These are phyloP conservation scores for Pseudoneurospora amorphoporcata DNA, from an alignment of 495 filamentous ascomycete species.

Conservation along the genomic window DNA sequence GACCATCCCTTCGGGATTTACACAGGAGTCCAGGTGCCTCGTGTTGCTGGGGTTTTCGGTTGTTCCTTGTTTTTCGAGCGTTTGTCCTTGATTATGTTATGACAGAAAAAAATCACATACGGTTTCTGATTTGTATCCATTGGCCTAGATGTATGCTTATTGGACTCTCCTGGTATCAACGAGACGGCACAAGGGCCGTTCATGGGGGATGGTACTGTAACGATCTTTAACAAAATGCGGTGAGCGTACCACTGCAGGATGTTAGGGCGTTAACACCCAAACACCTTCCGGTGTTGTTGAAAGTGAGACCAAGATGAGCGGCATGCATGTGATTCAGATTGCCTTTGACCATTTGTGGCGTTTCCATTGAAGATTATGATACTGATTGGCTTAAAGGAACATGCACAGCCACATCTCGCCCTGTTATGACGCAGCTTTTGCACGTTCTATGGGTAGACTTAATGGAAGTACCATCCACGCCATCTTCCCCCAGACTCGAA, in stretches of 20 bases:
- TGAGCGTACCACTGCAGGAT: neutral
- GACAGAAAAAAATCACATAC: neutral
- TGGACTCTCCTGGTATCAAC: neutral
- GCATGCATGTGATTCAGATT: neutral
- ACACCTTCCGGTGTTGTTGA: neutral
- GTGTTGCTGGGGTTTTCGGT: neutral
- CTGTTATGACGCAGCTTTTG: constrained; percentile 24
- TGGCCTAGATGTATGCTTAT: neutral
- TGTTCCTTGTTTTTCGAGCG: neutral
- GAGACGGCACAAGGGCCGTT: neutral
- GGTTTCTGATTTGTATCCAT: neutral
- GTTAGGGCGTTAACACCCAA: neutral
- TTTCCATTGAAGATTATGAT: neutral
- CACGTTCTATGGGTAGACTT: neutral
- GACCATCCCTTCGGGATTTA: neutral
- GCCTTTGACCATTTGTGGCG: neutral
- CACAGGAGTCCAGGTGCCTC: neutral
- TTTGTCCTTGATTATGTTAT: neutral
- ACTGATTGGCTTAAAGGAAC: neutral
- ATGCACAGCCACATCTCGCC: constrained; percentile 14
- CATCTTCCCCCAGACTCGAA: neutral
- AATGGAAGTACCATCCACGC: neutral
- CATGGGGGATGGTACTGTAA: neutral
- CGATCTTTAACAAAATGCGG: neutral
- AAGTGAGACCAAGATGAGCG: neutral